Conservation (phyloP, 169 alveolate species). For the Plasmodium gonderi region DNA sequence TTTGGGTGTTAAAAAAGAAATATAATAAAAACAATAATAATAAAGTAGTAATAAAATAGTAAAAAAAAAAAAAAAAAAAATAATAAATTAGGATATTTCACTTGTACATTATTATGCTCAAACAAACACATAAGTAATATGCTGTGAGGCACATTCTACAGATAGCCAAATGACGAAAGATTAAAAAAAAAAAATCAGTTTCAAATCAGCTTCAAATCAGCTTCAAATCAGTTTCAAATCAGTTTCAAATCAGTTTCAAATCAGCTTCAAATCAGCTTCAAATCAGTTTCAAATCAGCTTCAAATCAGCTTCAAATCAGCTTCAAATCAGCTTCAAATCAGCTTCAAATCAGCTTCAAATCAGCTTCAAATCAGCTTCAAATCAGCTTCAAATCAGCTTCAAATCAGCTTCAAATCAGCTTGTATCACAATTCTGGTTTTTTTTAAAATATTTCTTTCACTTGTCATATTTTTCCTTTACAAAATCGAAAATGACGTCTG, state of each 20-base stretch:
- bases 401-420: not conserved
- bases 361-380: not conserved
- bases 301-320: not conserved
- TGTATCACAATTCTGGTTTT: not conserved
- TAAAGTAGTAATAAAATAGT: too few relatives aligned
- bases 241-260: not conserved
- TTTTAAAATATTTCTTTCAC: not conserved
- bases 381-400: not conserved
- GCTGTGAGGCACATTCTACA: not conserved
- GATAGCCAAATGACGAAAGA: not conserved
- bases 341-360: not conserved
- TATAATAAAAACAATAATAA: too few relatives aligned
- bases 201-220: not conserved
- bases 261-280: not conserved
- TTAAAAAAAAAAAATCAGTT: too few relatives aligned
- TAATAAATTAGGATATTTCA: too few relatives aligned
- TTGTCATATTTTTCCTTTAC: constrained; percentile 64
- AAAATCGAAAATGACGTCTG: constrained; percentile 56
- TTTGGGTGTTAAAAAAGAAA: too few relatives aligned
- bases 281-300: not conserved
- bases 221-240: not conserved
- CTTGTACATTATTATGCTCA: too few relatives aligned
- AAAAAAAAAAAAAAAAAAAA: too few relatives aligned
- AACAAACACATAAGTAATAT: too few relatives aligned
- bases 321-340: not conserved